A percentile compares a stretch with the other conserved stretches of the same genome.
Conservation (phyloP, 2,329 filamentous ascomycete species). For the Orbilia brochopaga region DNA sequence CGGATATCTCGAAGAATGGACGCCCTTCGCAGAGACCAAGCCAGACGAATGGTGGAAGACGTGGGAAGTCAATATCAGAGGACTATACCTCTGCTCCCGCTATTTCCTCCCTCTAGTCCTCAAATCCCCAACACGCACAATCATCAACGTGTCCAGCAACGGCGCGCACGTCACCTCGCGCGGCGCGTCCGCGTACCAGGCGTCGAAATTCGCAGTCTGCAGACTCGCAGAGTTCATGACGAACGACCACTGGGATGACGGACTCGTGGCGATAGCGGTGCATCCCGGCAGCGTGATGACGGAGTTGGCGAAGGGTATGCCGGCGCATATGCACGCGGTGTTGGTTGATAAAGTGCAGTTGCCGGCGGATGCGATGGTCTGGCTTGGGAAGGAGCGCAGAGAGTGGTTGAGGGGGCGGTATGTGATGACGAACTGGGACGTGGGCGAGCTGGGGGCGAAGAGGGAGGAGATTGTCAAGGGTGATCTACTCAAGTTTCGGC, state of each 20-base stretch:
- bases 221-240: slow-evolving; percentile 61
- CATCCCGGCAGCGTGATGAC: slow-evolving; percentile 62
- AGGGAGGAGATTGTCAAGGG: slow-evolving; percentile 47
- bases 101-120: slow-evolving; percentile 24
- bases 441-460: slow-evolving; percentile 37
- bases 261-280: slow-evolving; percentile 59
- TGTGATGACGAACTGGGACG: slow-evolving; percentile 23
- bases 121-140: slow-evolving; percentile 31
- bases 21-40: slow-evolving; percentile 54
- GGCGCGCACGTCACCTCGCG: slow-evolving; percentile 57
- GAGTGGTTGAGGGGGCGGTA: slow-evolving; percentile 48
- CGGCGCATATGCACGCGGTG: slow-evolving; percentile 52
- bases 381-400: slow-evolving; percentile 37
- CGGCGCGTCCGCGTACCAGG: slow-evolving; percentile 61
- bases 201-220: slow-evolving; percentile 60
- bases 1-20: slow-evolving; percentile 58
- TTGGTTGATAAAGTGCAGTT: slow-evolving; percentile 34
- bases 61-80: slow-evolving; percentile 63
- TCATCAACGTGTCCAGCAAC: slow-evolving; percentile 59
- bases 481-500: slow-evolving; percentile 36
- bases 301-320: slow-evolving; percentile 59
- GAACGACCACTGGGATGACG: slow-evolving; percentile 60
- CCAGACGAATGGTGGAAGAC: slow-evolving; percentile 58
- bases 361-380: slow-evolving; percentile 42
- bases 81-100: slow-evolving; percentile 60